These are phyloP conservation scores for Penicillium lagena DNA, from an alignment of 495 filamentous ascomycete species.

Conservation along the genomic window DNA sequence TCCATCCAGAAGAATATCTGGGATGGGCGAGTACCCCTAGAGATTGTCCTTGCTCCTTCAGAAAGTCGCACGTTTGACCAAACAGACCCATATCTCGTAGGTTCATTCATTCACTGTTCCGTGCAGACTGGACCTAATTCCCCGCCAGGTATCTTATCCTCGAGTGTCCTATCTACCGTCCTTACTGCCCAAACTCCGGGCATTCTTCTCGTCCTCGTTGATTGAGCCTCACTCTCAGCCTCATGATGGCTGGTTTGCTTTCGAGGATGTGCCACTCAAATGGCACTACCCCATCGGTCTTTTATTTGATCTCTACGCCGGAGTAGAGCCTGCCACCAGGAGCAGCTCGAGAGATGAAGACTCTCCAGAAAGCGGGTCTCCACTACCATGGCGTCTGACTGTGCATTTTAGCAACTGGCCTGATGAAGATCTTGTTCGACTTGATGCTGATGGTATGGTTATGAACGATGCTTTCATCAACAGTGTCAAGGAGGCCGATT, in stretches of 20 bases:
- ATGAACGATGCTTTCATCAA: constrained; percentile 87
- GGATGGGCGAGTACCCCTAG: constrained; percentile 44
- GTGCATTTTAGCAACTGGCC: constrained; percentile 78
- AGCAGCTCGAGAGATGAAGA: constrained; percentile 19
- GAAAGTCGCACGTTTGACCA: constrained; percentile 50
- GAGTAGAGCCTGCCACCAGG: constrained; percentile 49
- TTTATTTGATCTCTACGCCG: constrained; percentile 80
- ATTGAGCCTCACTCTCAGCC: constrained; percentile 55
- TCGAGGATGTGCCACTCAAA: constrained; percentile 74
- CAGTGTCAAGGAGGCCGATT: constrained; percentile 92
- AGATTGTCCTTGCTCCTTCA: constrained; percentile 44
- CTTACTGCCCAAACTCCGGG: constrained; percentile 68
- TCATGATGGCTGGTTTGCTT: constrained; percentile 64
- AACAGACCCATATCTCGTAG: constrained; percentile 49
- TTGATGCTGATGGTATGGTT: constrained; percentile 54
- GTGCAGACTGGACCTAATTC: background rate
- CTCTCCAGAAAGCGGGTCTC: constrained; percentile 7
- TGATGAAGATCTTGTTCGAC: constrained; percentile 54
- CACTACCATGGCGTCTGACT: constrained; percentile 70
- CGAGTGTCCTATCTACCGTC: constrained; percentile 60
- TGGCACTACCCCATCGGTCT: constrained; percentile 85
- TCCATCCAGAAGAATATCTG: constrained; percentile 43
- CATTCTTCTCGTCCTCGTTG: constrained; percentile 70
- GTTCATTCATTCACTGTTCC: background rate
- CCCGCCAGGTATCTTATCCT: constrained; percentile 40